Conservation (phyloP, 805 yeast genomes). For the Saturnispora gosingensis region DNA sequence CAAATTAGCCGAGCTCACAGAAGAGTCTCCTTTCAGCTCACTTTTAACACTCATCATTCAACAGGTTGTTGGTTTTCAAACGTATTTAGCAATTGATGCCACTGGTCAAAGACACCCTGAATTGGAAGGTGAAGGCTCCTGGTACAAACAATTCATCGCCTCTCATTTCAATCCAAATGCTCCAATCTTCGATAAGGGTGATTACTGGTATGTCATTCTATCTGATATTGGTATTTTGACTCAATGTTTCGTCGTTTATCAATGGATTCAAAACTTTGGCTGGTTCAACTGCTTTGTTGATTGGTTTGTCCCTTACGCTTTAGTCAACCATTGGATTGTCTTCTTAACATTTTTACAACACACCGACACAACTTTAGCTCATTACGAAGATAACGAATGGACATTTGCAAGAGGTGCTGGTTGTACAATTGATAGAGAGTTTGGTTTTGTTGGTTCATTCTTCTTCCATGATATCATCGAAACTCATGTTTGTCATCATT, state of each 20-base stretch:
- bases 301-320: conserved; percentile 51
- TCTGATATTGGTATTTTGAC: conserved; percentile 47
- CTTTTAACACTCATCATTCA: conserved; percentile 37
- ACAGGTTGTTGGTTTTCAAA: conserved; percentile 48
- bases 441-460: conserved; percentile 48
- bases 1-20: conserved; percentile 36
- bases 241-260: conserved; percentile 37
- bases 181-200: conserved; percentile 44
- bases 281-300: conserved; percentile 40
- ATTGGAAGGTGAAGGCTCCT: conserved; percentile 11
- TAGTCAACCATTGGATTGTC: conserved; percentile 59
- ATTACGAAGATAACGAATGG: conserved; percentile 48
- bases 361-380: conserved; percentile 52
- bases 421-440: conserved; percentile 54
- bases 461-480: conserved; percentile 52
- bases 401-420: conserved; percentile 61
- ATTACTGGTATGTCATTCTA: conserved; percentile 45
- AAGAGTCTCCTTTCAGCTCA: conserved; percentile 46
- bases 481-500: conserved; percentile 50
- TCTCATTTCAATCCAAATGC: conserved; percentile 49
- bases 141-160: conserved; percentile 30
- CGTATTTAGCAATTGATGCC: conserved; percentile 42
- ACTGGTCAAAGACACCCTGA: conserved; percentile 46
- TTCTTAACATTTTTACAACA: conserved; percentile 56
- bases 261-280: conserved; percentile 42